Evolutionary conservation across 805 yeast genomes (phyloP), one percentile per base, ranked within the genome.

Genomic region (Wickerhamiella sorbophila): DNA sequence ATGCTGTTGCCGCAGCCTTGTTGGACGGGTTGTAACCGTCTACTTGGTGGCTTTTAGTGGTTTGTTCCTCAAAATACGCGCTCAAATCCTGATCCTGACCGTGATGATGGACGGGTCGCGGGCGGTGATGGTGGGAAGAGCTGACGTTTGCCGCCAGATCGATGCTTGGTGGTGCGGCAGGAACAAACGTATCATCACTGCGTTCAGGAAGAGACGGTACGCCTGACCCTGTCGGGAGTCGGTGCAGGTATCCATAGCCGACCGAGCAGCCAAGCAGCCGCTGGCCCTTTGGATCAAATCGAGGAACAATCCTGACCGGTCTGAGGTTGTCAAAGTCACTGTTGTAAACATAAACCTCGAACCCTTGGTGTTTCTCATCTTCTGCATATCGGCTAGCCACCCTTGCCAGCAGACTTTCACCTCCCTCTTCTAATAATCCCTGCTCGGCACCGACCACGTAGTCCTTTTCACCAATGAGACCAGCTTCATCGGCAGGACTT

Each of bases 241-340:
- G 65, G 56, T 88, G 97, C 39, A 88, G 64, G 40, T 81, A 68
- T 0, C 98, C 98, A 53, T 86, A 87, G 0, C 96, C 97, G 16
- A 88, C 93, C 49, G 87, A 94, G 62, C 95, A 86, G 2, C 98
- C 98, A 31, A 88, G 62, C 31, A 85, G 65, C 1, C 95, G 94
- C 48, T 66, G 71, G 14, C 87, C 85, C n/a, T 86, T 84, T 85
- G 91, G 82, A 15, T 64, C 59, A n/a, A 70, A 69, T n/a, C 70
- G 64, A 2, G 84, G 80, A 41, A 72, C 66, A n/a, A 87, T 83
- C 0, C 82, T 76, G 3, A 88, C 87, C 0, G 95, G 94, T 51
- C 98, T 71, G 32, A 85, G 77, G 12, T 80, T 70, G 56, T 88
- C 91, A 53, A 75, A 79, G 53, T 82, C 93, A 51, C 80, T 88